These are phyloP conservation scores for Boletus bicolor DNA, from an alignment of 768 basidiomycete genomes.

Conservation along the genomic window DNA sequence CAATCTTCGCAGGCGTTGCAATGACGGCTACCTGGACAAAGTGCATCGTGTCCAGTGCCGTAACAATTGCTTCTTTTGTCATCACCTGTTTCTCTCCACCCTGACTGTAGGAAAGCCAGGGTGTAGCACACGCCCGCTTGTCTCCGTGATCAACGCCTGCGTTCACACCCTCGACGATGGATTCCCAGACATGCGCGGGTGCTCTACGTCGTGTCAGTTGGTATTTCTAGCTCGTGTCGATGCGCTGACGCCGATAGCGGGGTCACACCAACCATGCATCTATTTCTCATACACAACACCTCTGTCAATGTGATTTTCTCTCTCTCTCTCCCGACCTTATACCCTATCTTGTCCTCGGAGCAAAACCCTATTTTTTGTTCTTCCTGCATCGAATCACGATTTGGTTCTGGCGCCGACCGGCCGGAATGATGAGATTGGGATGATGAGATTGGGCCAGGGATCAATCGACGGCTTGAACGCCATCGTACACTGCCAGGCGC, in stretches of 20 bases:
- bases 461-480: conserved; percentile 78
- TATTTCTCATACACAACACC: not conserved
- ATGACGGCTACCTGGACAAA: not conserved
- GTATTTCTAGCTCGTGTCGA: not conserved
- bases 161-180: not conserved
- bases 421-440: too few species aligned
- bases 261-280: not conserved
- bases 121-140: not conserved
- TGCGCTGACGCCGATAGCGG: not conserved
- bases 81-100: not conserved
- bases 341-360: conserved; percentile 16
- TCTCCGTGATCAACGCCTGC: conserved; percentile 1
- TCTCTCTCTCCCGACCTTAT: too few species aligned
- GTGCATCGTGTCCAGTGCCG: not conserved
- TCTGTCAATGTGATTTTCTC: not conserved
- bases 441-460: too few species aligned
- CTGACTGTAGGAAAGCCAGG: not conserved
- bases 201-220: not conserved
- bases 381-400: too few species aligned
- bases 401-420: too few species aligned
- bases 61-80: not conserved
- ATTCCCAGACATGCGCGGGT: conserved; percentile 8
- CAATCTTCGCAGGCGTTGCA: not conserved
- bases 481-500: conserved; percentile 76
- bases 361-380: conserved; percentile 1